phyloP scores from a whole-genome alignment of 495 filamentous ascomycete genomes.

The Talaromyces borbonicus region DNA sequence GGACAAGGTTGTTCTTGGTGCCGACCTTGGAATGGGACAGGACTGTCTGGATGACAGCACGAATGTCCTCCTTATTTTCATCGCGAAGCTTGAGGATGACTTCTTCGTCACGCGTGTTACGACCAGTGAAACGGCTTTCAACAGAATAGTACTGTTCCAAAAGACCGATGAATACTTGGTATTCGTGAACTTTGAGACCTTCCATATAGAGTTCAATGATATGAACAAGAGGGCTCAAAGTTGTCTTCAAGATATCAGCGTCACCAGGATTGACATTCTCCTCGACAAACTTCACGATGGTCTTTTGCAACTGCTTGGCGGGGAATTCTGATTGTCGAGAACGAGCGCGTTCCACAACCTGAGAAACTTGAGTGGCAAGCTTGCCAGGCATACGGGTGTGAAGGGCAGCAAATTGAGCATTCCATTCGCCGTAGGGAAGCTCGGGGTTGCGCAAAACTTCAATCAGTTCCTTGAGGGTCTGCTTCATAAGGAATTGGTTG shows the following conservation, averaged over 20 bases:
- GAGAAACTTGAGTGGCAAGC: constrained; percentile 69
- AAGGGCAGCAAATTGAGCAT: constrained; percentile 85
- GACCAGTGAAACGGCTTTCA: constrained; percentile 78
- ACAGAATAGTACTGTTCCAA: constrained; percentile 72
- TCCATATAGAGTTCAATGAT: constrained; percentile 80
- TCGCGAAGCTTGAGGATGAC: constrained; percentile 90
- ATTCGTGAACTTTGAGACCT: constrained; percentile 86
- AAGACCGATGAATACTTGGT: constrained; percentile 66
- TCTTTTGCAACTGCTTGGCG: constrained; percentile 75
- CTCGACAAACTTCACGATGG: constrained; percentile 77
- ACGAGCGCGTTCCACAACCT: constrained; percentile 74
- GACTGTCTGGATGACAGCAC: constrained; percentile 72
- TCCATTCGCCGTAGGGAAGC: constrained; percentile 94
- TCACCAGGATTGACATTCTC: constrained; percentile 67
- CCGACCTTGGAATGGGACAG: constrained; percentile 87
- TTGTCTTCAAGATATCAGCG: constrained; percentile 58
- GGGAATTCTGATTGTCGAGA: constrained; percentile 80
- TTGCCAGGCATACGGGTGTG: constrained; percentile 94
- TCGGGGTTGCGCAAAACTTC: constrained; percentile 82
- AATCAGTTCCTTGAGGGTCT: constrained; percentile 79
- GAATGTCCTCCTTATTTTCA: constrained; percentile 86
- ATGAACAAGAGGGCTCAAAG: constrained; percentile 66
- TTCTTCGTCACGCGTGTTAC: constrained; percentile 81
- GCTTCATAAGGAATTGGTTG: constrained; percentile 92
- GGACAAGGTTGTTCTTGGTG: constrained; percentile 87